Conservation (phyloP, 2,329 filamentous ascomycete genomes). For the Madurella fahalii region DNA sequence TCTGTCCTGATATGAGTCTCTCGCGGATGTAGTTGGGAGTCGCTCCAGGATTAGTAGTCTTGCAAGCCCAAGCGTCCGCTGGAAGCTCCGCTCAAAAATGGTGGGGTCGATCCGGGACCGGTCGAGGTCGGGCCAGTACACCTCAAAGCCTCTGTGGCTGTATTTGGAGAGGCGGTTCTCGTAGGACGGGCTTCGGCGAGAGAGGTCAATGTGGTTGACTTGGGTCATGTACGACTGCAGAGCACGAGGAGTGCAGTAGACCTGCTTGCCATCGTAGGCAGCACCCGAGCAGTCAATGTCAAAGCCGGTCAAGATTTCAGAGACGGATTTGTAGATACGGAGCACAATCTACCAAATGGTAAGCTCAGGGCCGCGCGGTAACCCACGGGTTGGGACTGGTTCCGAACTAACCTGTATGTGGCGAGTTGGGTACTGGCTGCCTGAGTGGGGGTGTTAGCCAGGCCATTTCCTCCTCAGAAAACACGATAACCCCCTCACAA, state of each 20-base stretch:
- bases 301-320: conserved; percentile 82
- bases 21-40: conserved; percentile 63
- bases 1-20: conserved; percentile 67
- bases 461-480: neutral
- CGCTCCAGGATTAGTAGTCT: conserved; percentile 76
- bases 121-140: conserved; percentile 73
- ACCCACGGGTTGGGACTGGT: neutral
- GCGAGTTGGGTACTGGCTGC: conserved; percentile 75
- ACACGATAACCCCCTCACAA: neutral
- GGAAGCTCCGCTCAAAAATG: conserved; percentile 79
- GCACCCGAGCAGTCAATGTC: conserved; percentile 82
- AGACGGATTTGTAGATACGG: conserved; percentile 77
- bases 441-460: conserved; percentile 32
- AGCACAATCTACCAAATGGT: conserved; percentile 62
- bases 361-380: conserved; percentile 3
- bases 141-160: conserved; percentile 77
- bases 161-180: conserved; percentile 86
- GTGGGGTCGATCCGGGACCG: conserved; percentile 76
- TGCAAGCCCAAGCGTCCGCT: conserved; percentile 70
- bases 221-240: conserved; percentile 78
- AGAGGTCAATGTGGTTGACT: conserved; percentile 74
- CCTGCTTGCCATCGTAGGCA: conserved; percentile 75
- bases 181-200: conserved; percentile 77
- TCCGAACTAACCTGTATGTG: conserved; percentile 58
- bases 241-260: conserved; percentile 74